Conservation (phyloP, 805 yeast species). For the Hanseniaspora guilliermondii region DNA sequence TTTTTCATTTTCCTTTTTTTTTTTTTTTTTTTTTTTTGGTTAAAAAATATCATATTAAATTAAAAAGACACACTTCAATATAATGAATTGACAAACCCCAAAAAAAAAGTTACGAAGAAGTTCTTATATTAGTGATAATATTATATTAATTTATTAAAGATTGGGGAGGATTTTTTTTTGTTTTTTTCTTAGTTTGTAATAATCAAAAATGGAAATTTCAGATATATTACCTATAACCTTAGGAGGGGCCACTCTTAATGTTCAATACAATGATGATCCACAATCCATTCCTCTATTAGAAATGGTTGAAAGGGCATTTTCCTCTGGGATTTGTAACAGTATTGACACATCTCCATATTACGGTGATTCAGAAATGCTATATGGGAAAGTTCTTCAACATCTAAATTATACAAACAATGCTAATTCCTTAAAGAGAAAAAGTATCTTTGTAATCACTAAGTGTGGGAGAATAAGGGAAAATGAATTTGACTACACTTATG, state of each 20-base stretch:
- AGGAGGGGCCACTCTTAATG: constrained; percentile 84
- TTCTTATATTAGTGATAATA: too few species aligned
- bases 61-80: too few species aligned
- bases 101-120: too few species aligned
- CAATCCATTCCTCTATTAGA: constrained; percentile 42
- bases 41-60: too few species aligned
- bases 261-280: constrained; percentile 66
- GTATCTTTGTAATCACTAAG: constrained; percentile 65
- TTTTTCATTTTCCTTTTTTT: too few species aligned
- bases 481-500: constrained; percentile 63
- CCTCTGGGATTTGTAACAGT: constrained; percentile 51
- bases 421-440: constrained; percentile 40
- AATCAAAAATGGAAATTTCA: neutral
- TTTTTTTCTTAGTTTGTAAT: too few species aligned
- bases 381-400: constrained; percentile 52
- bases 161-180: too few species aligned
- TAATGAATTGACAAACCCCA: too few species aligned
- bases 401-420: constrained; percentile 18
- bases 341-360: constrained; percentile 89
- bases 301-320: constrained; percentile 48
- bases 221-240: constrained; percentile 39
- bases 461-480: constrained; percentile 64
- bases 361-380: constrained; percentile 68
- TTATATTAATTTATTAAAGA: too few species aligned
- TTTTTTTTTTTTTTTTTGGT: too few species aligned